Percentiles rank a stretch among this genome's conserved stretches.
Evolutionary conservation across 805 yeast genomes (phyloP).

Genomic region (Metschnikowia dekortorum): DNA sequence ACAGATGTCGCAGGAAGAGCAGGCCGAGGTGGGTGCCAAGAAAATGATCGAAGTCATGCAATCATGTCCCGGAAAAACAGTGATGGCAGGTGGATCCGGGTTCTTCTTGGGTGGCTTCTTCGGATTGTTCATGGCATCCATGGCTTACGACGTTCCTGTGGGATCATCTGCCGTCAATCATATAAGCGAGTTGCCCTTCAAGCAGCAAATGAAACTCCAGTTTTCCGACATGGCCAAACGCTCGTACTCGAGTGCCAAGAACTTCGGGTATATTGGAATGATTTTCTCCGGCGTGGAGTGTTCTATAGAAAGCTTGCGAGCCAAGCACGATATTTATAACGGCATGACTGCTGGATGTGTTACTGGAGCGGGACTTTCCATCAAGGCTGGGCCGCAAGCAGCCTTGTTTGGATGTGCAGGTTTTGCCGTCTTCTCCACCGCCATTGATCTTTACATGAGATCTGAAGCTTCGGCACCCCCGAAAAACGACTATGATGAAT

Average conservation of each 20-base stretch:
- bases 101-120: conserved; percentile 93
- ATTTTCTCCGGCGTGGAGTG: conserved; percentile 20
- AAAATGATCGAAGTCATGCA: conserved; percentile 81
- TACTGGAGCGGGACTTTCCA: conserved; percentile 94
- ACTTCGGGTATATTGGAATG: conserved; percentile 44
- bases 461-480: conserved; percentile 55
- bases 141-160: conserved; percentile 76
- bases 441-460: conserved; percentile 34
- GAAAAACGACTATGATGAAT: conserved; percentile 72
- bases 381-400: conserved; percentile 91
- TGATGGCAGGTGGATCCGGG: conserved; percentile 89
- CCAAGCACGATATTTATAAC: conserved; percentile 82
- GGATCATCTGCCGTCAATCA: conserved; percentile 53
- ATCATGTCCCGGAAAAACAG: conserved; percentile 93
- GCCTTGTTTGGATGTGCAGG: conserved; percentile 94
- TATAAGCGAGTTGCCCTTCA: conserved; percentile 81
- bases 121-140: conserved; percentile 88
- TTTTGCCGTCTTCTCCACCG: conserved; percentile 91
- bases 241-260: conserved; percentile 85
- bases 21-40: conserved; percentile 84
- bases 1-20: conserved; percentile 87
- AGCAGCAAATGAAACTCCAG: conserved; percentile 88
- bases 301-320: conserved; percentile 17
- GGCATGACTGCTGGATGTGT: conserved; percentile 92
- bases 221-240: conserved; percentile 88